Conservation (phyloP, 2,329 filamentous ascomycete species). For the Diaporthe sp. region DNA sequence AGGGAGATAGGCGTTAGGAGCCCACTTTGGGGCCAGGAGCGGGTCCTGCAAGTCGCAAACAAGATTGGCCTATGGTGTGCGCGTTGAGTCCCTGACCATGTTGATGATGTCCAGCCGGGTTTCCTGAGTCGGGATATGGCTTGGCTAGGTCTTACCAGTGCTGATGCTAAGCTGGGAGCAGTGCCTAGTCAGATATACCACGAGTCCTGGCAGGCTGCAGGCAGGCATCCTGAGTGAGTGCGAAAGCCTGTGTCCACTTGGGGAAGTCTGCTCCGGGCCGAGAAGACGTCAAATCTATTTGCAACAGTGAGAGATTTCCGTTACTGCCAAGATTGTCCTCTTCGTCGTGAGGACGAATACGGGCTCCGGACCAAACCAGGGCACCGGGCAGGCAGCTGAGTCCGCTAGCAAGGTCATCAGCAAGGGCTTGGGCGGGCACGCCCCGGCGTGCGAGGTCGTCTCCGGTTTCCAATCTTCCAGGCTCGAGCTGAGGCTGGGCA, state of each 20-base stretch:
- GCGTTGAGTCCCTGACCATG: conserved; percentile 23
- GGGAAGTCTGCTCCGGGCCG: conserved; percentile 22
- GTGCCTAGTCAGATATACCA: neutral
- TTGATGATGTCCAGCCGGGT: conserved; percentile 7
- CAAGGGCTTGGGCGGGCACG: neutral
- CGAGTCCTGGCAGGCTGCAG: neutral
- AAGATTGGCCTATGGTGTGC: conserved; percentile 19
- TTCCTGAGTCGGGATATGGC: conserved; percentile 22
- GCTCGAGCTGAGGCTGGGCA: conserved; percentile 11
- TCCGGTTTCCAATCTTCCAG: neutral
- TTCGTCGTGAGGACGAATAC: neutral
- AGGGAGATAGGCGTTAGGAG: neutral
- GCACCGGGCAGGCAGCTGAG: conserved; percentile 16
- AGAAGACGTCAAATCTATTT: conserved; percentile 13
- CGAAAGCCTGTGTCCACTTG: conserved; percentile 21
- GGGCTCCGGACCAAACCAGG: neutral
- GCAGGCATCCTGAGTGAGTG: conserved; percentile 3
- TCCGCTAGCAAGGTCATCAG: conserved; percentile 6
- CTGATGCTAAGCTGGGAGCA: neutral
- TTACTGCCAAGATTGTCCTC: conserved; percentile 4
- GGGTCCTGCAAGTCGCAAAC: conserved; percentile 23
- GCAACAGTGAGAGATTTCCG: conserved; percentile 28
- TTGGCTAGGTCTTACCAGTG: conserved; percentile 20
- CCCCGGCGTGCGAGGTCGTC: neutral
- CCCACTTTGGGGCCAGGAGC: conserved; percentile 10